Conservation (phyloP, 768 basidiomycete genomes). For the Lactifluus subvellereus region DNA sequence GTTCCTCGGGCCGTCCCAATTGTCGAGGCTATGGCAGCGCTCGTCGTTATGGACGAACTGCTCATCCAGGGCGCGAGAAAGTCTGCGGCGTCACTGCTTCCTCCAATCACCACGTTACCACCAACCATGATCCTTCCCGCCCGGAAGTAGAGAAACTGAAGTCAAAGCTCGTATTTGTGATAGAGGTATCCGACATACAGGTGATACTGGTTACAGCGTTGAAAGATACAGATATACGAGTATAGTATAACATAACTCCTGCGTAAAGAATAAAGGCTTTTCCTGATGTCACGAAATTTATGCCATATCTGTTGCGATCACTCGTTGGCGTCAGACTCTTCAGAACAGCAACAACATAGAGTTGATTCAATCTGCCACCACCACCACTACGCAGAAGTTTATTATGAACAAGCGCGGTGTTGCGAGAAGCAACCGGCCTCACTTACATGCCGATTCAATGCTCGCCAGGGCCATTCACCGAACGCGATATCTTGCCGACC, state of each 20-base stretch:
- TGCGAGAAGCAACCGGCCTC: background rate
- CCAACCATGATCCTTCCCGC: constrained; percentile 66
- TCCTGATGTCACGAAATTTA: background rate
- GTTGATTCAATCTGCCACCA: constrained; percentile 68
- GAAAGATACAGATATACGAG: constrained; percentile 16
- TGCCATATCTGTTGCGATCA: constrained; percentile 16
- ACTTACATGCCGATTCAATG: constrained; percentile 67
- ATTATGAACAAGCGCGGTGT: constrained; percentile 6
- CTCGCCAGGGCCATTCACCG: constrained; percentile 61
- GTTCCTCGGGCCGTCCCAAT: constrained; percentile 97
- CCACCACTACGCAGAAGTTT: constrained; percentile 59
- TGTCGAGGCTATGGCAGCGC: constrained; percentile 94
- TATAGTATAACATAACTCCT: constrained; percentile 4
- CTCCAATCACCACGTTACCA: constrained; percentile 82
- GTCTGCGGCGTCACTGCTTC: constrained; percentile 70
- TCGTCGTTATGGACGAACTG: constrained; percentile 92
- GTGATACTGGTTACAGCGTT: constrained; percentile 13
- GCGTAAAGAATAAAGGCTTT: background rate
- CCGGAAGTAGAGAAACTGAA: constrained; percentile 1
- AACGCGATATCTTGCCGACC: constrained; percentile 51
- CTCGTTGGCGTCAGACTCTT: constrained; percentile 48
- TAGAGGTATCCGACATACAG: constrained; percentile 14
- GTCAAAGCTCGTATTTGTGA: background rate
- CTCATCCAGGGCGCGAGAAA: constrained; percentile 83
- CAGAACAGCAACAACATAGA: constrained; percentile 53